A percentile compares a stretch with the other conserved stretches of the same genome.
These are phyloP conservation scores for Trichoderma atrobrunneum DNA, from an alignment of 2,329 filamentous ascomycete species.

Conservation along the genomic window DNA sequence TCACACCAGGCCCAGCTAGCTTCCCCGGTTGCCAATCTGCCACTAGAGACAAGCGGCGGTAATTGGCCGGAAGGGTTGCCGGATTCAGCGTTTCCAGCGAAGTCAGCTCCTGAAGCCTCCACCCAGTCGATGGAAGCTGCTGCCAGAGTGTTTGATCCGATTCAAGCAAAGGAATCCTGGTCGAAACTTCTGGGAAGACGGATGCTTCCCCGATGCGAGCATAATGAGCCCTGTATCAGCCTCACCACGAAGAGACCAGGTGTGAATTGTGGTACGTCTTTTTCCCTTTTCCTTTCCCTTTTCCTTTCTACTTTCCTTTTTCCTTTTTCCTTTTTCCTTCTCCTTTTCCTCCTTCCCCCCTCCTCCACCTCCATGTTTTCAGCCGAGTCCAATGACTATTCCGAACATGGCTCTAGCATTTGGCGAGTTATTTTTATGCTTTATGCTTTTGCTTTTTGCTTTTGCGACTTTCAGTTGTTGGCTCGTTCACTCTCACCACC, in stretches of 20 bases:
- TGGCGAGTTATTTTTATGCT: not conserved
- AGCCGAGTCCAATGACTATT: not conserved
- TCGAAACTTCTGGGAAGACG: conserved; percentile 76
- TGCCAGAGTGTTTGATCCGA: conserved; percentile 60
- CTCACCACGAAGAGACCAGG: conserved; percentile 86
- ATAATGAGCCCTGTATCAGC: conserved; percentile 81
- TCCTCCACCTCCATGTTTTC: not conserved
- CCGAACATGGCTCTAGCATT: not conserved
- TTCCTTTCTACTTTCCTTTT: not conserved
- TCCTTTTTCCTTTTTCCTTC: not conserved
- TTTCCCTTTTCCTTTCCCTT: not conserved
- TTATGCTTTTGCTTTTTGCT: not conserved
- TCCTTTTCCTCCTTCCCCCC: not conserved
- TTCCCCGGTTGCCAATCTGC: not conserved
- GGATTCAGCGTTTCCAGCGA: not conserved
- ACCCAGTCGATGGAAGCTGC: not conserved
- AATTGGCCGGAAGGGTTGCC: not conserved
- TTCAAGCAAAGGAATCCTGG: conserved; percentile 79
- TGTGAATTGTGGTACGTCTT: conserved; percentile 65
- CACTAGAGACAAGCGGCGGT: not conserved
- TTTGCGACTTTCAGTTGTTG: not conserved
- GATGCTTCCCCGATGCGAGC: conserved; percentile 75
- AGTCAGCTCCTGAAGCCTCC: not conserved
- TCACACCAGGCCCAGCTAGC: conserved; percentile 1
- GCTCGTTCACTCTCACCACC: not conserved